Evolutionary conservation across 495 filamentous ascomycete genomes (phyloP), one percentile per base, ranked within the genome.

Genomic region (Geoglossum glabrum): DNA sequence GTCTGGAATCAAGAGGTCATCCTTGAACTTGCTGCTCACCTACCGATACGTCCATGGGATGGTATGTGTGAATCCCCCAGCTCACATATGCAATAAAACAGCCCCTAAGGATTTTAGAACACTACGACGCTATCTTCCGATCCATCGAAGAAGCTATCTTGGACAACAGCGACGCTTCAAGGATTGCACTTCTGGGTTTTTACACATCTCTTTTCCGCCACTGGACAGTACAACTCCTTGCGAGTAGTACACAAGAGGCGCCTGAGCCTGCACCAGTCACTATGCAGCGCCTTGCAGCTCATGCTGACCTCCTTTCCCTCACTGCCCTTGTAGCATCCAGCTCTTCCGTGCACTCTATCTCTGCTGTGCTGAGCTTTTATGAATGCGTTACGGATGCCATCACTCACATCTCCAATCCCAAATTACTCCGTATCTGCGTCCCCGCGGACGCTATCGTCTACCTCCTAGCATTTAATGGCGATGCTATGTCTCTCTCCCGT

Each of bases 391-490:
- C 77, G 8, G 65, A 69, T 28, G 64, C 84, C 13, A 75, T 84
- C 62, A 78, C 80, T 1, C 66, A 79, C 25, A 70, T 75, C 9
- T 64, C 69, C 3, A 59, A 76, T 5, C 73, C 76, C 60, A 62
- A 65, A 1, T 71, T 69, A 38, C 71, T 85, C 56, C 76, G 77
- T 1, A 78, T 92, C 59, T 73, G 76, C 45, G 74, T 85, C 6
- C 89, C 87, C 0, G 74, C 84, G 0, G 73, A 83, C 0, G 72
- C 78, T 17, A 72, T 86, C 25, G 74, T 90, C 28, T 92, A 92
- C 66, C 75, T 73, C 23, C 71, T 90, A 34, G 68, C 79, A 57
- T 90, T 90, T 62, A 74, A 73, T 21, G 68, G 78, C 1, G 82
- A 78, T 4, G 71, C 79, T 10, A 73, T 75, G 5, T 74, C 75